Base-by-base conservation (phyloP, 768 basidiomycete species). In the Pisolithus tinctorius region DNA sequence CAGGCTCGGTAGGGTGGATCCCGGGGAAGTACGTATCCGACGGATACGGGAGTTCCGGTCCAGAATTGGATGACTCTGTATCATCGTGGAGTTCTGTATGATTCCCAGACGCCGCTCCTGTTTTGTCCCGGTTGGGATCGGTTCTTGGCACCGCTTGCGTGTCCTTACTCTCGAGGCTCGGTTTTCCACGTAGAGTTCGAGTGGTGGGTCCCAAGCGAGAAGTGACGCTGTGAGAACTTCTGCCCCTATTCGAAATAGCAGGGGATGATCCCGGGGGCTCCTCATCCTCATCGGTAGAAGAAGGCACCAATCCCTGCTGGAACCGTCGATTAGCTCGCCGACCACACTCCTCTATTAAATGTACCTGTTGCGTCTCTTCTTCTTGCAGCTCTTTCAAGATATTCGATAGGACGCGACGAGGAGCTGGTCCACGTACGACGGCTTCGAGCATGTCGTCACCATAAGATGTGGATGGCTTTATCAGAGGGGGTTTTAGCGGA, bases 1-100 rank as follows among this genome's bases (percentile, higher is more conserved):
- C 20, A 47, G 53, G 44, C 51, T 71, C 71, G 37, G 71, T 70
- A 16, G 67, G 63, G 31, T 69, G 74, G 13, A 38, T 45, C 2
- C 61, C 56, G 34, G 39, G 51, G 27, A 47, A 43, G 41, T 25
- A 45, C 14, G 49, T 50, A 38, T 49, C 39, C 36, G 29, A 38
- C 13, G 59, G 47, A 45, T 56, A 53, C n/a, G 57, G 62, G 52
- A 70, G 58, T 50, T 66, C 68, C 13, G 76, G 75, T 1, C 70
- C 67, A 27, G 69, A 65, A 53, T 77, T 74, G 48, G 78, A 78
- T 7, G 76, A 74, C 54, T 80, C 78, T 11, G 14, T 51, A 4
- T 49, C 55, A 16, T 31, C 7, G 6, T 29, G 45, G 4, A 10
- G 46, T 9, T 45, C 37, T 11, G 43, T 20, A 29, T 14, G 37